Evolutionary conservation across 1,284 basidiomycete genomes (phyloP), one percentile per base, ranked within the genome.

Genomic region (Leccinum glutinopallens): DNA sequence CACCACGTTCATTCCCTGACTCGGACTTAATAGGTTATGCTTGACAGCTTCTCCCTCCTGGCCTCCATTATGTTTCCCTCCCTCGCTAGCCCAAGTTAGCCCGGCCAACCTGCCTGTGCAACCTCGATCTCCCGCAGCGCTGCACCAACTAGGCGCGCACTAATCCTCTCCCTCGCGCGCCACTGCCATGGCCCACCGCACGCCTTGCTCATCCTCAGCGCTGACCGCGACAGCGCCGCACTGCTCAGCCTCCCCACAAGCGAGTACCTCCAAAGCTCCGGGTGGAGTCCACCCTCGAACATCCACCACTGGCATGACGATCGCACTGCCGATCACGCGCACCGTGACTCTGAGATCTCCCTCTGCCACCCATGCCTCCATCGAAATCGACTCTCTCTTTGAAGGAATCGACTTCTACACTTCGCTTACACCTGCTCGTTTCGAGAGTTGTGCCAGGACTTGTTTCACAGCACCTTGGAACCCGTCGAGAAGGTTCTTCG

Each of bases 401-500:
- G 95, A 97, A 86, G 96, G 96, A 78, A 91, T 96, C 78, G 97
- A 98, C 83, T 98, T 98, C 85, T 98, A 97, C 87, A 96, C 96
- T 49, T 95, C 94, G 65, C 89, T 99, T 78, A 98, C 96, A 75
- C 96, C 96, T 85, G 97, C 97, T 64, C 94, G 96, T 77, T 99
- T 99, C 87, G 96, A 98, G 83, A 22, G 81, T 84, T 98, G 67
- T 97, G 94, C 85, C 93, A 96, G 79, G 96, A 97, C 78, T 88
- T 97, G 77, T 98, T 99, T 95, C 93, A 94, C 70, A 88, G 89
- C 75, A 98, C 97, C 64, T 89, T 98, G 77, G 96, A 98, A 78
- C 97, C 97, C 68, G 96, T 98, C 74, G 96, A 98, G 87, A 97
- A 97, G 85, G 96, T 98, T 71, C 91, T 98, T 76, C 92, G 93